Evolutionary conservation across 1,284 basidiomycete species (phyloP).

Genomic region (Quambalaria eucalypti): DNA sequence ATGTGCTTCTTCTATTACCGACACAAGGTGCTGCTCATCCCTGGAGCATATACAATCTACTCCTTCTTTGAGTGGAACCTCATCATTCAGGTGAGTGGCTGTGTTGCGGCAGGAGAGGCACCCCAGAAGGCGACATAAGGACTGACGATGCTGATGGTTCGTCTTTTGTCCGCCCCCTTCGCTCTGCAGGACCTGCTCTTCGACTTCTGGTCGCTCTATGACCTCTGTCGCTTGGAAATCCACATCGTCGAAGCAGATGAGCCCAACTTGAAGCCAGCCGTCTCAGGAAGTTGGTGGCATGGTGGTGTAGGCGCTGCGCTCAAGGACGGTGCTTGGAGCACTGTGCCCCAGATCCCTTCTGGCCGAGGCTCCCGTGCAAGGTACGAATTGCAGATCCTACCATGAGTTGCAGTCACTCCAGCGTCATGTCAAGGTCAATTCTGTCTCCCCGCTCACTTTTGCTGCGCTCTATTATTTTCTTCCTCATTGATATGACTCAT

Average conservation of each 20-base stretch:
- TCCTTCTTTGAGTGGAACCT: slow-evolving; percentile 43
- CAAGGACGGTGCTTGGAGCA: slow-evolving; percentile 28
- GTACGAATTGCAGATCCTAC: not conserved
- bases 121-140: not conserved
- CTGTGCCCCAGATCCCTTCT: slow-evolving; percentile 5
- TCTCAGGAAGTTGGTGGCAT: slow-evolving; percentile 21
- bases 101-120: not conserved
- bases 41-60: slow-evolving; percentile 38
- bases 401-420: not conserved
- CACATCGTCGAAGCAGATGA: slow-evolving; percentile 23
- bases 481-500: no score
- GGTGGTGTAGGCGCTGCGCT: slow-evolving; percentile 26
- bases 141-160: not conserved
- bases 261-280: slow-evolving; percentile 1
- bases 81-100: slow-evolving; percentile 34
- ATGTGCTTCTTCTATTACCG: slow-evolving; percentile 39
- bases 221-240: slow-evolving; percentile 29
- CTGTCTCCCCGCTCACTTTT: no score
- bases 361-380: not conserved
- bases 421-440: no score
- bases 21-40: slow-evolving; percentile 33
- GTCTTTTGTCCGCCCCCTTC: not conserved
- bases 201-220: slow-evolving; percentile 31
- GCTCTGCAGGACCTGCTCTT: slow-evolving; percentile 37
- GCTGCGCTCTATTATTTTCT: no score